These are phyloP conservation scores for Ilyonectria robusta DNA, from an alignment of 2,329 filamentous ascomycete species.

Conservation along the genomic window DNA sequence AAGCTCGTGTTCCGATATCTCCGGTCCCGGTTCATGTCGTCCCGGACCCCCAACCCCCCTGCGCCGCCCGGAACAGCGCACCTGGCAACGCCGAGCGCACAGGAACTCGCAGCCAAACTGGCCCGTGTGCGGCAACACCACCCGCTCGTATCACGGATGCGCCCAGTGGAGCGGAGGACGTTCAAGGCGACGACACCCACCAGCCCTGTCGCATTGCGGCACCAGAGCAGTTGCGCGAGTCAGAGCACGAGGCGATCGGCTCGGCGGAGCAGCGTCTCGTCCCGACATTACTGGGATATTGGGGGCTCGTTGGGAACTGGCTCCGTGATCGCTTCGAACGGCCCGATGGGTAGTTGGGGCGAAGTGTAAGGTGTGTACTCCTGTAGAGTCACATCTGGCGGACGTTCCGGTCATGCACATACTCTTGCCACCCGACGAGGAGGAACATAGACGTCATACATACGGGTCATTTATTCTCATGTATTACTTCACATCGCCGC, in stretches of 20 bases:
- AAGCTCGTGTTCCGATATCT: conserved; percentile 93
- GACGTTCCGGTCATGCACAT: conserved; percentile 3
- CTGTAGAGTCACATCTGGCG: conserved; percentile 21
- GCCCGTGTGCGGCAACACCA: conserved; percentile 91
- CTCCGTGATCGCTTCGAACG: conserved; percentile 76
- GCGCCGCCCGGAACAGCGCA: conserved; percentile 60
- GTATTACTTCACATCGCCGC: conserved; percentile 37
- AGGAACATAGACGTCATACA: conserved; percentile 32
- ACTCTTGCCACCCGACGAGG: conserved; percentile 23
- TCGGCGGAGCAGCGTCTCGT: conserved; percentile 77
- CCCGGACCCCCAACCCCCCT: conserved; percentile 59
- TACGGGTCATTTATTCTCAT: conserved; percentile 23
- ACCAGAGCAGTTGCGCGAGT: conserved; percentile 82
- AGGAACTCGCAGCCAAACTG: conserved; percentile 81
- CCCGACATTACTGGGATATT: conserved; percentile 93
- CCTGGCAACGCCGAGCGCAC: conserved; percentile 64
- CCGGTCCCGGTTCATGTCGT: conserved; percentile 78
- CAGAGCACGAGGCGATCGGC: conserved; percentile 86
- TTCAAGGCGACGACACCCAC: conserved; percentile 69
- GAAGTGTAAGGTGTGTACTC: conserved; percentile 68
- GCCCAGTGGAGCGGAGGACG: conserved; percentile 66
- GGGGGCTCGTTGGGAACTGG: conserved; percentile 85
- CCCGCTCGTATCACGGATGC: conserved; percentile 78
- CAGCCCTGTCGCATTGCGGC: conserved; percentile 63
- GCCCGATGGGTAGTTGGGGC: conserved; percentile 83